A percentile compares a stretch with the other conserved stretches of the same genome.
phyloP scores from a whole-genome alignment of 2,329 filamentous ascomycete species.

The Ophiostoma fasciatum region DNA sequence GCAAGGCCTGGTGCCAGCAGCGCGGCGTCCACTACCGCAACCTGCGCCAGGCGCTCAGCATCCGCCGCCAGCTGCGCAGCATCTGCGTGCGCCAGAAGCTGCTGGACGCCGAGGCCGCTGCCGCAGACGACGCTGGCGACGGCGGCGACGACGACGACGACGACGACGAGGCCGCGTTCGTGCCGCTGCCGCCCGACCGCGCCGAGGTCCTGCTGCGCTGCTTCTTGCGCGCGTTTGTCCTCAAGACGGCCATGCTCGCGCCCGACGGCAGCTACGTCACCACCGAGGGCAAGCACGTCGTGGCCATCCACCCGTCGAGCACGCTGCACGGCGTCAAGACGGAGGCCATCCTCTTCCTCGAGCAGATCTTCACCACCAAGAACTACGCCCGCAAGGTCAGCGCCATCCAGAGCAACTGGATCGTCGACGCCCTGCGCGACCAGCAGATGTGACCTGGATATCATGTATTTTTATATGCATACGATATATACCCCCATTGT shows the following conservation, averaged over 20 bases:
- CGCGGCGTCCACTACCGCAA: conserved; percentile 43
- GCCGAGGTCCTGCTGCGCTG: conserved; percentile 42
- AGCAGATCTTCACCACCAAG: conserved; percentile 51
- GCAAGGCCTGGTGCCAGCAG: conserved; percentile 41
- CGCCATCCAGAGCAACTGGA: conserved; percentile 44
- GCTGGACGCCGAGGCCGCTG: conserved; percentile 20
- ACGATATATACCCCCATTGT: too few relatives aligned
- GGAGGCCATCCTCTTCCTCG: conserved; percentile 54
- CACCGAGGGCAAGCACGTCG: conserved; percentile 41
- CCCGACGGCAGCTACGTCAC: conserved; percentile 48
- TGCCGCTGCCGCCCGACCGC: conserved; percentile 36
- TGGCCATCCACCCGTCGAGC: conserved; percentile 48
- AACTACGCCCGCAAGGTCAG: conserved; percentile 54
- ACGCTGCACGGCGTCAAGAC: conserved; percentile 47
- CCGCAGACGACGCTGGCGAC: conserved; percentile 29
- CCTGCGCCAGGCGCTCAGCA: conserved; percentile 47
- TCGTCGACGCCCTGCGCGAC: conserved; percentile 32
- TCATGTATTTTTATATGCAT: background rate
- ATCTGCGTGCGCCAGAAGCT: conserved; percentile 39
- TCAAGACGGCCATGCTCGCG: conserved; percentile 44
- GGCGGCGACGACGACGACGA: too few relatives aligned
- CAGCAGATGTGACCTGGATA: background rate
- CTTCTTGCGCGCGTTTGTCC: conserved; percentile 46
- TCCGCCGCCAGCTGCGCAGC: conserved; percentile 44
- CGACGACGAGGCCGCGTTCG: conserved; percentile 39